phyloP scores from a whole-genome alignment of 768 basidiomycete species.

The Lenzites betulinus region DNA sequence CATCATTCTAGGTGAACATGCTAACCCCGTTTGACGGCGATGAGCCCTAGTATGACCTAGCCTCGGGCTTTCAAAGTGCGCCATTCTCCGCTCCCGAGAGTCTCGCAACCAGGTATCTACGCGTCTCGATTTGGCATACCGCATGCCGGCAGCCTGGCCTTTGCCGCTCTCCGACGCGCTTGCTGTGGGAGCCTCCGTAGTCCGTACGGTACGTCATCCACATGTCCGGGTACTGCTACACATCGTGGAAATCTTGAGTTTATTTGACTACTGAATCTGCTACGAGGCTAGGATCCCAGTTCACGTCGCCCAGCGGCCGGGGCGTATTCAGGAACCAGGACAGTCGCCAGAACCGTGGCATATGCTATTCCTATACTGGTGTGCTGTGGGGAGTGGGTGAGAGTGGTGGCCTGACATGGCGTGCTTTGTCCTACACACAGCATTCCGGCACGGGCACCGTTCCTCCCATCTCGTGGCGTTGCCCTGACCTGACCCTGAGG shows the following conservation, averaged over 20 bases:
- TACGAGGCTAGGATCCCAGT: slow-evolving; percentile 6
- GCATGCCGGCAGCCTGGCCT: background rate
- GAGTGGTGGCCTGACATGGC: slow-evolving; percentile 5
- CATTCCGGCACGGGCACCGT: background rate
- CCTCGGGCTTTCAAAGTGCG: background rate
- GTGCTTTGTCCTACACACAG: slow-evolving; percentile 6
- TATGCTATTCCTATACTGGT: slow-evolving; percentile 4
- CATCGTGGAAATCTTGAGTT: slow-evolving; percentile 9
- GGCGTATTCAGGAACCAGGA: slow-evolving; percentile 11
- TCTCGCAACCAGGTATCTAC: slow-evolving; percentile 2
- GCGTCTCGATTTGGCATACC: slow-evolving; percentile 1
- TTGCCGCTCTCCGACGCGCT: background rate
- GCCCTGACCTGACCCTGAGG: slow-evolving; percentile 8
- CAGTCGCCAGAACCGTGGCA: background rate
- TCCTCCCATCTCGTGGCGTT: background rate
- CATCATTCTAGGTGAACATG: background rate
- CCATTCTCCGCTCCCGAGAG: background rate
- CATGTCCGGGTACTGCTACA: background rate
- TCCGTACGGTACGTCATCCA: slow-evolving; percentile 13
- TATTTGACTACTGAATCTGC: slow-evolving; percentile 7
- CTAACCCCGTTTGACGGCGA: background rate
- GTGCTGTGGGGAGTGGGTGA: background rate
- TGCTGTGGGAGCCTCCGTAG: background rate
- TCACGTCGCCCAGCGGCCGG: background rate
- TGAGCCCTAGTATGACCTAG: background rate